phyloP scores from a whole-genome alignment of 2,329 filamentous ascomycete genomes.

The Neofusicoccum cordaticola region DNA sequence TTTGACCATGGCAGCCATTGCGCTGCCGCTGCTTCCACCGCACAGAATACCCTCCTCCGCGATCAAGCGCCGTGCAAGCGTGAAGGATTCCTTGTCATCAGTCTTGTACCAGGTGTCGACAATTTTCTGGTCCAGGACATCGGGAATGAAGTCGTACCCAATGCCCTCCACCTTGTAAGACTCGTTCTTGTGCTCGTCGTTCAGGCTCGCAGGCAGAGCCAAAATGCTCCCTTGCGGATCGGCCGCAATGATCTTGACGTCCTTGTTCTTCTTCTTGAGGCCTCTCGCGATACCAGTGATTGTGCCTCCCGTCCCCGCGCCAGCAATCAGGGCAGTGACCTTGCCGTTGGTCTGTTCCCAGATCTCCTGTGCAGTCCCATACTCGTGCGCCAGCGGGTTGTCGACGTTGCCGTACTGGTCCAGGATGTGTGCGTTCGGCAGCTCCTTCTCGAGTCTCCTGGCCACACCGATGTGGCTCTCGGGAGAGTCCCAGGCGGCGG shows the following conservation, averaged over 20 bases:
- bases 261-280: constrained; percentile 78
- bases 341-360: constrained; percentile 86
- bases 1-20: constrained; percentile 76
- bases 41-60: constrained; percentile 91
- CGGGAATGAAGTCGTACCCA: constrained; percentile 96
- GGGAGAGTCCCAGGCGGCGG: constrained; percentile 89
- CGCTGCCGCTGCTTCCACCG: constrained; percentile 89
- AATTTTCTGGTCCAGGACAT: constrained; percentile 75
- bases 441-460: constrained; percentile 83
- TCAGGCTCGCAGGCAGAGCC: constrained; percentile 75
- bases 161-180: constrained; percentile 98
- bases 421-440: constrained; percentile 94
- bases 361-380: constrained; percentile 92
- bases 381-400: constrained; percentile 91
- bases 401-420: constrained; percentile 92
- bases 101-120: constrained; percentile 99
- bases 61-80: constrained; percentile 84
- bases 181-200: constrained; percentile 75
- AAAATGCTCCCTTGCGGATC: constrained; percentile 92
- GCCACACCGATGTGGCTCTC: constrained; percentile 98
- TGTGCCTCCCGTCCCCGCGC: constrained; percentile 92
- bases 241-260: constrained; percentile 85
- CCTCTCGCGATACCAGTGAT: constrained; percentile 86
- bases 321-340: constrained; percentile 80
- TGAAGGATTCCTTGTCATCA: constrained; percentile 85